These are phyloP conservation scores for Sanguinoderma infundibulare DNA, from an alignment of 1,284 basidiomycete genomes.

Conservation along the genomic window DNA sequence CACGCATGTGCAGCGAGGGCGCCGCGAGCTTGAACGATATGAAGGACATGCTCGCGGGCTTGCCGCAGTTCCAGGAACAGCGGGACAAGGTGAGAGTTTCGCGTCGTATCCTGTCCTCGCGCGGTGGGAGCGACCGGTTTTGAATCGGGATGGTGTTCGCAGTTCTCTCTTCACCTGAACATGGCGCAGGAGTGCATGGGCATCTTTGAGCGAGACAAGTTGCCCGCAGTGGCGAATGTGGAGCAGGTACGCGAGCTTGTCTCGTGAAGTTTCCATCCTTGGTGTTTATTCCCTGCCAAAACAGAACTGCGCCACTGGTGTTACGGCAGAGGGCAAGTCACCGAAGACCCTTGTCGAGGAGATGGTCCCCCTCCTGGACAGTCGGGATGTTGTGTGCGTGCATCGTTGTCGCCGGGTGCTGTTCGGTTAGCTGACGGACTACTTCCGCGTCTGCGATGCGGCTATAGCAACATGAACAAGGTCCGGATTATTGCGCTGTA, in stretches of 20 bases:
- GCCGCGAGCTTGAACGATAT: constrained; percentile 93
- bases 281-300: constrained; percentile 1
- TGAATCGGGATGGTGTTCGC: constrained; percentile 13
- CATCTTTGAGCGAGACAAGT: constrained; percentile 87
- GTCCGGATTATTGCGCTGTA: constrained; percentile 97
- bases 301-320: constrained; percentile 90
- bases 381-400: constrained; percentile 78
- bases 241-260: constrained; percentile 73
- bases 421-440: constrained; percentile 17
- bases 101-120: neutral
- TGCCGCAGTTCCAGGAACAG: constrained; percentile 96
- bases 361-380: constrained; percentile 96
- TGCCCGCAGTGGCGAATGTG: constrained; percentile 87
- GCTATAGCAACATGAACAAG: constrained; percentile 88
- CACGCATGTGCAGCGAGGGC: constrained; percentile 76
- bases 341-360: constrained; percentile 96
- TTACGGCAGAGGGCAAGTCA: constrained; percentile 87
- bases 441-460: no score
- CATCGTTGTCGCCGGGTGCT: neutral
- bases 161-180: constrained; percentile 96
- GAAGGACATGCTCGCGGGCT: constrained; percentile 97
- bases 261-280: neutral
- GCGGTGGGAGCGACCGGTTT: neutral
- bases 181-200: constrained; percentile 99
- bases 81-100: constrained; percentile 79